Evolutionary conservation across 108 stramenopile genomes (phyloP), one percentile per base, ranked within the genome.

Genomic region (Asterionellopsis glacialis): DNA sequence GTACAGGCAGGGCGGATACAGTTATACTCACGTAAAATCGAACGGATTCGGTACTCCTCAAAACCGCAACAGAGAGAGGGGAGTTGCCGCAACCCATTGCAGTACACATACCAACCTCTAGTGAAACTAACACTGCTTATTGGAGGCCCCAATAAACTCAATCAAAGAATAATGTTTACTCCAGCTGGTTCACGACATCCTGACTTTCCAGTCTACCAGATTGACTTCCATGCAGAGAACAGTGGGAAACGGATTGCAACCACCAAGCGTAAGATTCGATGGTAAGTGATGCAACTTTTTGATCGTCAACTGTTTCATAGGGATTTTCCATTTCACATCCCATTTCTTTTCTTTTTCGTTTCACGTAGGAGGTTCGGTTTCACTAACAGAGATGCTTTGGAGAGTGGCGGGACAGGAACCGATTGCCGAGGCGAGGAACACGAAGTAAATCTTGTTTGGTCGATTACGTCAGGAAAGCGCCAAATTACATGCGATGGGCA

Each of bases 371-470:
- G 93, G 11, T 94, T 88, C 62, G 93, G 93, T 21, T 94, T 87
- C 57, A 73, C 93, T 47, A 91, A 89, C 61, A 61, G 68, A 51
- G 73, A 78, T 55, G 90, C 93, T 45, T 71, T 94, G 61, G 77
- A 65, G 9, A 57, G 70, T 2, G 90, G 90, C 23, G 61, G 70
- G 59, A 86, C 80, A 44, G 93, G 93, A 12, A 90, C 79, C 1
- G 93, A 76, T 27, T 91, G 90, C 57, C 85, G 93, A 33, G 93
- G 93, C 9, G 93, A 94, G 59, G 93, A 94, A 52, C 93, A 94
- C 57, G 93, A 94, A 51, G 75, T 94, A 54, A 80, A 70, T 47
- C 43, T 94, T 49, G 83, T 91, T 10, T 94, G 93, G 93, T 79
- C 76, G 44, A 60, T 94, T 55, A 90, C 93, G 7, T 86, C 84